Evolutionary conservation across 495 filamentous ascomycete genomes (phyloP).

Genomic region (Trichoderma gamsii): DNA sequence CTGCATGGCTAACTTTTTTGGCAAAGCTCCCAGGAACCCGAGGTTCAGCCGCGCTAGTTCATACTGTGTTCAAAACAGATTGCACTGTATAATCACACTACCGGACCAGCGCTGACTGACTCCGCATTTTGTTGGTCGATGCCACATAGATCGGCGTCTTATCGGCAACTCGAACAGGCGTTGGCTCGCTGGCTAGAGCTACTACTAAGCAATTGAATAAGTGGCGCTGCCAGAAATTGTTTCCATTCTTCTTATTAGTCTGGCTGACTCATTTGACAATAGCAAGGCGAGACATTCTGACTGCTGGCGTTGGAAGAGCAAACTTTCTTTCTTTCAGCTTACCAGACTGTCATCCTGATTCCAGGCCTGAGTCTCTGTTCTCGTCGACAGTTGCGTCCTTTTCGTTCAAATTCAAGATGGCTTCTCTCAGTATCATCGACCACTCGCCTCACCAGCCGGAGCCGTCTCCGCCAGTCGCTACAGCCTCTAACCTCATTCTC

Average conservation of each 20-base stretch:
- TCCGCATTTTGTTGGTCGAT: no score
- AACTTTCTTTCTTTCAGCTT: not conserved
- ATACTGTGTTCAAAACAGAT: not conserved
- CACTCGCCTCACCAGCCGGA: slow-evolving; percentile 79
- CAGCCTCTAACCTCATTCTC: slow-evolving; percentile 82
- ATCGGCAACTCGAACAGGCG: not conserved
- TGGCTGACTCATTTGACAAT: not conserved
- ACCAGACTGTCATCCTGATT: not conserved
- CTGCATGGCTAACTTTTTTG: slow-evolving; percentile 12
- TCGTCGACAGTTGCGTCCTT: not conserved
- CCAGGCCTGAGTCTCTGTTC: not conserved
- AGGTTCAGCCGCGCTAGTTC: not conserved
- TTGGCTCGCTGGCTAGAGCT: not conserved
- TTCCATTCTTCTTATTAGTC: not conserved
- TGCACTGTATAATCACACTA: not conserved
- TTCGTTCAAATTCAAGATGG: slow-evolving; percentile 30
- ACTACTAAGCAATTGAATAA: not conserved
- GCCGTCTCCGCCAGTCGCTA: slow-evolving; percentile 58
- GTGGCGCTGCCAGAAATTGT: not conserved
- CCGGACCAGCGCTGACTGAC: no score
- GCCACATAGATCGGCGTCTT: not conserved
- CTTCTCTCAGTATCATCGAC: slow-evolving; percentile 59
- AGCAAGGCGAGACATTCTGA: not conserved
- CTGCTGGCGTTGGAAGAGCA: not conserved
- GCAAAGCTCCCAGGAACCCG: slow-evolving; percentile 16